Evolutionary conservation across 768 basidiomycete genomes (phyloP).

Genomic region (Cytidiella melzeri): DNA sequence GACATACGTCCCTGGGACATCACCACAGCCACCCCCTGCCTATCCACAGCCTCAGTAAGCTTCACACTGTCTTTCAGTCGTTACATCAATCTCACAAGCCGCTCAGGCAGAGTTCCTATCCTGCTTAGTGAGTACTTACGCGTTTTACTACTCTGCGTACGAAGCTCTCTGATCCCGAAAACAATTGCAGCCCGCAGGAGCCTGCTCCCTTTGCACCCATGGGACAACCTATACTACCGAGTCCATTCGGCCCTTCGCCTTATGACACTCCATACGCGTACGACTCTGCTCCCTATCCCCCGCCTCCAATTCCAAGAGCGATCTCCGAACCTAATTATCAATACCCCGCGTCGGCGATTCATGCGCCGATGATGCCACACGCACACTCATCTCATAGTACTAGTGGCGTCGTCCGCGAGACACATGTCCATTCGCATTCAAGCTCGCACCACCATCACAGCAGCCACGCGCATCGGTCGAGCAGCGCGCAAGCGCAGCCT

Average conservation of each 20-base stretch:
- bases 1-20: slow-evolving; percentile 6
- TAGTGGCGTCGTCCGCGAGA: too few species aligned
- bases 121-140: neutral
- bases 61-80: slow-evolving; percentile 1
- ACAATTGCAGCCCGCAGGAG: neutral
- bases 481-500: too few species aligned
- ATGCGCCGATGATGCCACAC: too few species aligned
- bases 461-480: too few species aligned
- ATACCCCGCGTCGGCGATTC: too few species aligned
- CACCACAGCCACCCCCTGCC: neutral
- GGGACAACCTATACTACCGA: neutral
- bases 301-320: neutral
- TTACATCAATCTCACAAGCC: neutral
- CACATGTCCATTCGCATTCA: too few species aligned
- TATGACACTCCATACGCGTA: neutral
- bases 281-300: neutral
- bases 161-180: too few species aligned
- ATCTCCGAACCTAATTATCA: neutral
- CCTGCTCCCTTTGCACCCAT: neutral
- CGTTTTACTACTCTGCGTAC: neutral
- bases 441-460: too few species aligned
- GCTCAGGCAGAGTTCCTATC: slow-evolving; percentile 4
- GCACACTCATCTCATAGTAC: too few species aligned
- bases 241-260: neutral
- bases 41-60: too few species aligned